These are phyloP conservation scores for Gymnopilus dilepis DNA, from an alignment of 768 basidiomycete genomes.

Conservation along the genomic window DNA sequence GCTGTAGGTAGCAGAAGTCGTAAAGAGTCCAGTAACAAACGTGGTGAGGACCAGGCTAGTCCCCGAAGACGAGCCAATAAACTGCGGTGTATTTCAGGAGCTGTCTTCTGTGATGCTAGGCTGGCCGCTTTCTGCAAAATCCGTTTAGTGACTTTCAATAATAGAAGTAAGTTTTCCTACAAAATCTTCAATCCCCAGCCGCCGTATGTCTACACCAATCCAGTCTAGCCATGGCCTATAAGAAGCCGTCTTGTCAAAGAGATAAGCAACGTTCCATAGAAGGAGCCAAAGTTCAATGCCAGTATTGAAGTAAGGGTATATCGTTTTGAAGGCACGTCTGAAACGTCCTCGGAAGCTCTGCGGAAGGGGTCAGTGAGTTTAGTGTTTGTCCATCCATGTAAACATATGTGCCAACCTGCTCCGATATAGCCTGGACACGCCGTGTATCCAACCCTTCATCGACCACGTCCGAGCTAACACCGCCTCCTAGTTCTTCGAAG, in stretches of 20 bases:
- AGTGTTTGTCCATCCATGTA: neutral
- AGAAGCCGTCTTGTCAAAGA: constrained; percentile 85
- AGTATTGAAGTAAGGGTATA: constrained; percentile 86
- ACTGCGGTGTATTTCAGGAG: constrained; percentile 38
- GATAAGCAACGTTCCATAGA: constrained; percentile 83
- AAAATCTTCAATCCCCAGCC: constrained; percentile 79
- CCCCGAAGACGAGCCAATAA: constrained; percentile 49
- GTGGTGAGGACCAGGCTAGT: constrained; percentile 59
- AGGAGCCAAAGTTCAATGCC: constrained; percentile 84
- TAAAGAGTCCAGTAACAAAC: constrained; percentile 75
- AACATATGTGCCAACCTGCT: constrained; percentile 49
- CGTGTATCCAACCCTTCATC: constrained; percentile 55
- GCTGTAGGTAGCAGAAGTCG: constrained; percentile 82
- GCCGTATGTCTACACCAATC: constrained; percentile 83
- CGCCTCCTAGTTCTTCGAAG: constrained; percentile 89
- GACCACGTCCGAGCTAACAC: constrained; percentile 66
- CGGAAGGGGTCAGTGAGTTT: neutral
- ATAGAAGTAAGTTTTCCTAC: constrained; percentile 47
- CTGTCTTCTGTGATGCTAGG: constrained; percentile 35
- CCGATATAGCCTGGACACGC: constrained; percentile 51
- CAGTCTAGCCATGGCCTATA: constrained; percentile 93
- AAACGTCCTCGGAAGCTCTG: constrained; percentile 60
- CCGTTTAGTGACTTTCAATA: neutral
- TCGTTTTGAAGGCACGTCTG: constrained; percentile 65
- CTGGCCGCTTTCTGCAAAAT: constrained; percentile 46